phyloP scores from a whole-genome alignment of 345 rosid genomes.

The Eucalyptus lansdowneana region DNA sequence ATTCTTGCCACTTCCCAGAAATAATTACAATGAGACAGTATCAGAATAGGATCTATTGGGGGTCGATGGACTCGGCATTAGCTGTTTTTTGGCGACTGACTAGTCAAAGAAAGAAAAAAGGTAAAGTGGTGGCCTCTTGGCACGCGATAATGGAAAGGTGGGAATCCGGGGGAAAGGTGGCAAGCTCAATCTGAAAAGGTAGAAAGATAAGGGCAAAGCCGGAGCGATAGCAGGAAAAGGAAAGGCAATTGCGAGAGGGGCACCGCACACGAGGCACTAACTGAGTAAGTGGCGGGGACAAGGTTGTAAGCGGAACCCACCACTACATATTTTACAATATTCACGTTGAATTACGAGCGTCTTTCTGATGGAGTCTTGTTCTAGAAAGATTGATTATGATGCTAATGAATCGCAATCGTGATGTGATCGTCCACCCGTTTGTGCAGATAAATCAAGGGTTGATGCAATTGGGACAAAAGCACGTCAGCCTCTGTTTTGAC shows the following conservation, averaged over 20 bases:
- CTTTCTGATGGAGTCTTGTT: background rate
- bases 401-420: background rate
- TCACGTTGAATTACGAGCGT: background rate
- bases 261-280: background rate
- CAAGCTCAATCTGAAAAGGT: background rate
- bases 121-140: background rate
- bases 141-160: background rate
- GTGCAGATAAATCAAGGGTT: background rate
- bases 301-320: background rate
- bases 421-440: background rate
- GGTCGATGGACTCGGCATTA: background rate
- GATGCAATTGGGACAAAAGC: background rate
- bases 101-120: background rate
- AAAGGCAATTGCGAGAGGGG: background rate
- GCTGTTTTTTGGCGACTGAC: background rate
- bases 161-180: background rate
- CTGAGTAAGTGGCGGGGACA: background rate
- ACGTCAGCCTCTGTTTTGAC: background rate
- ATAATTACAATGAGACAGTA: background rate
- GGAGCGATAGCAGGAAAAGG: background rate
- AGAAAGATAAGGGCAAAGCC: background rate
- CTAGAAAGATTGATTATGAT: background rate
- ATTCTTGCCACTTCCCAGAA: background rate
- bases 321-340: background rate
- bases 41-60: background rate